Base-by-base conservation (phyloP, 768 basidiomycete genomes). In the Gloeopeniophorella convolvens region DNA sequence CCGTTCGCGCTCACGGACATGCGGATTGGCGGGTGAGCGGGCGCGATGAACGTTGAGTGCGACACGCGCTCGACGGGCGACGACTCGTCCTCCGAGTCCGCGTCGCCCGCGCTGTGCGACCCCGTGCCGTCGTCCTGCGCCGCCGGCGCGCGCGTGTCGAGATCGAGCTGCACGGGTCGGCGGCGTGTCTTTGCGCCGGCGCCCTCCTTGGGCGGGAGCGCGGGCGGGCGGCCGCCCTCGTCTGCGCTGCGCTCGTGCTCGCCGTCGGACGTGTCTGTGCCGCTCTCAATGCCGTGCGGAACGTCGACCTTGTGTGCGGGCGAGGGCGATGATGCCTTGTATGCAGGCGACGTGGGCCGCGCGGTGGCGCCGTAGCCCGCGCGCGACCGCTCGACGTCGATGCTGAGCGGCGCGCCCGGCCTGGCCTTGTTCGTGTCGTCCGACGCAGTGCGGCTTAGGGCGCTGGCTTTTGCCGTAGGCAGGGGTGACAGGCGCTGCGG, bases 1-100 rank as follows among this genome's bases (percentile, higher is more conserved):
- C 95, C 92, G 0, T 80, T 72, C 39, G 82, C 77, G 51, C 80
- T 85, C 69, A 95, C 76, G 13, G 92, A 94, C 65, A 95, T 85
- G n/a, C 89, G 81, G 60, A 95, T 92, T 0, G 89, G 89, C 3
- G 91, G 91, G 24, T 93, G 71, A 3, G 89, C 87, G 32, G 92
- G 91, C 0, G 89, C 86, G 42, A 90, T 88, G 63, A 85, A 86
- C 16, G 89, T 89, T 5, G 85, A 72, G 59, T 77, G 77, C 7
- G 83, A 82, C 10, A 76, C 80, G 35, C 74, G 77, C 62, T 87
- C 79, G 26, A 86, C 77, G 0, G 81, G 78, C 1, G 80, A 78
- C 10, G 78, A 78, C 56, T 85, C 84, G 13, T 57, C 63, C 24
- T 63, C 62, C 0, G 62, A 61, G 21, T 49, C 57, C n/a, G 54